Conservation (phyloP, 2,329 filamentous ascomycete species). For the Ophiostoma perfectum region DNA sequence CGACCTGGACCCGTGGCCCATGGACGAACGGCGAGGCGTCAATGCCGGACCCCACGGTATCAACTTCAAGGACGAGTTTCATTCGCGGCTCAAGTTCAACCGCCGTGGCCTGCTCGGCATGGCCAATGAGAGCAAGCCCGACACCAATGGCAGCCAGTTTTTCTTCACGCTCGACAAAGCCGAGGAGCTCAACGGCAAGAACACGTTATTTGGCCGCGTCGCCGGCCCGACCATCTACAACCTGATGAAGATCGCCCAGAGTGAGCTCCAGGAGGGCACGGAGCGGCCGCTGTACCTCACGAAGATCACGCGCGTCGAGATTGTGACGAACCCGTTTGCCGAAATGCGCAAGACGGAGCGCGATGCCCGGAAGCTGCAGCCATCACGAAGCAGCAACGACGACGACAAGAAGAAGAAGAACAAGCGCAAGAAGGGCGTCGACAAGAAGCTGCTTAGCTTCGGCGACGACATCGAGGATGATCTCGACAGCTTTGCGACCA, state of each 20-base stretch:
- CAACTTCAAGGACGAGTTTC: constrained; percentile 77
- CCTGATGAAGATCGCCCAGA: constrained; percentile 85
- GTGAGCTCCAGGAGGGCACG: constrained; percentile 69
- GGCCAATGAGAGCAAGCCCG: constrained; percentile 74
- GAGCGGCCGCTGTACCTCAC: constrained; percentile 84
- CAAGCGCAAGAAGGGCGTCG: constrained; percentile 57
- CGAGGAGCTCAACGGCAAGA: constrained; percentile 79
- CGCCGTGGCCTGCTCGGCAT: constrained; percentile 86
- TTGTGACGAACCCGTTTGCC: constrained; percentile 75
- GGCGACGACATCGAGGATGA: constrained; percentile 59
- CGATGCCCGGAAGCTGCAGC: constrained; percentile 41
- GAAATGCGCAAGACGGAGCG: constrained; percentile 69
- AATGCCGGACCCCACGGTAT: constrained; percentile 56
- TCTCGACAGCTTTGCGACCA: constrained; percentile 34
- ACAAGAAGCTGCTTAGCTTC: constrained; percentile 72
- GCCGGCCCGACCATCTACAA: constrained; percentile 96
- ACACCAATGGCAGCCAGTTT: constrained; percentile 93
- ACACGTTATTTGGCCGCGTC: constrained; percentile 88
- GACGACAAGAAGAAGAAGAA: constrained; percentile 47
- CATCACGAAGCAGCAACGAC: constrained; percentile 29
- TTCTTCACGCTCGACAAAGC: constrained; percentile 87
- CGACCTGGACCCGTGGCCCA: constrained; percentile 67
- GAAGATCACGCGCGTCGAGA: constrained; percentile 67
- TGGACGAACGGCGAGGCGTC: constrained; percentile 57
- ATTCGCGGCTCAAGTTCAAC: constrained; percentile 88